Percentiles rank a stretch among this genome's conserved stretches.
These are phyloP conservation scores for Termitomyces titanicus DNA, from an alignment of 768 basidiomycete species.

Conservation along the genomic window DNA sequence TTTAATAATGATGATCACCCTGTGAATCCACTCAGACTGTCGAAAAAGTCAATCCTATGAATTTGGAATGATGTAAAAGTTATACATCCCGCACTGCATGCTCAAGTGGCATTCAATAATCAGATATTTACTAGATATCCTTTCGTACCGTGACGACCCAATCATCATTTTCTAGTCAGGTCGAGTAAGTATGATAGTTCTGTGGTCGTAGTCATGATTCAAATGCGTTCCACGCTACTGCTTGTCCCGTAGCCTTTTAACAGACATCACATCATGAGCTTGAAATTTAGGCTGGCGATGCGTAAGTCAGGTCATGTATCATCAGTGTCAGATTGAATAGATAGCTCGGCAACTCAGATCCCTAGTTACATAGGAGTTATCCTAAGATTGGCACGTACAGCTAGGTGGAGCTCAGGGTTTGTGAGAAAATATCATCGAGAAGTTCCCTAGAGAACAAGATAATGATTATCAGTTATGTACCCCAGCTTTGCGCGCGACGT, in stretches of 20 bases:
- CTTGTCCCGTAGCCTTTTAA: neutral
- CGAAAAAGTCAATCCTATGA: neutral
- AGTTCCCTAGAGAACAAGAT: neutral
- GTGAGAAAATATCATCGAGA: neutral
- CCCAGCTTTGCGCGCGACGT: neutral
- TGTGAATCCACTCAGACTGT: neutral
- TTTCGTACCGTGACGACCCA: neutral
- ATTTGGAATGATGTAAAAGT: neutral
- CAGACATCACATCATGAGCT: neutral
- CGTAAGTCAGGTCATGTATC: neutral
- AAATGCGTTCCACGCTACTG: neutral
- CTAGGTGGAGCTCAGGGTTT: neutral
- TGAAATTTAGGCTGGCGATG: neutral
- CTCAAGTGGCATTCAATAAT: neutral
- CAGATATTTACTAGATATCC: no score
- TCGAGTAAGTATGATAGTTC: neutral
- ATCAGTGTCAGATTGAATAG: no score
- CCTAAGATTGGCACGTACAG: neutral
- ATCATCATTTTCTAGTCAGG: neutral
- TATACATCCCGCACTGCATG: neutral
- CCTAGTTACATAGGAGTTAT: neutral
- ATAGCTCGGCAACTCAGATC: neutral
- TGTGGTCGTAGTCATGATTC: no score
- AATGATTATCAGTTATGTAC: neutral
- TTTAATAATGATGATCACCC: neutral